A percentile compares a stretch with the other conserved stretches of the same genome.
Conservation (phyloP, 768 basidiomycete genomes). For the Pilatotrama ljubarskyi region DNA sequence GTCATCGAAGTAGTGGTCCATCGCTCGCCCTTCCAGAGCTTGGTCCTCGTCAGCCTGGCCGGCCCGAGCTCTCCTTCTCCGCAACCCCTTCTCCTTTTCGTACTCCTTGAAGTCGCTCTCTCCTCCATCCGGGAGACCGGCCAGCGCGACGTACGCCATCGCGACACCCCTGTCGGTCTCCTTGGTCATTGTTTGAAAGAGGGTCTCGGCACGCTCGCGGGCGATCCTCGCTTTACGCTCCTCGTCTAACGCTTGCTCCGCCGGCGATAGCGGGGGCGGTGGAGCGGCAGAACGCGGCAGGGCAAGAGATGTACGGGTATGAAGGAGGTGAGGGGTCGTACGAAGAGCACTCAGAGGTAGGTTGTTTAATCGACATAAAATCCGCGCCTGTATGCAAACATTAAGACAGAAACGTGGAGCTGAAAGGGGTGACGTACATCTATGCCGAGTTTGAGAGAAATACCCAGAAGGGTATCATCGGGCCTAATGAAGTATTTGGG, state of each 20-base stretch:
- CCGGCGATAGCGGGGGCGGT: conserved; percentile 28
- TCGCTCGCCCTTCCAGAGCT: conserved; percentile 49
- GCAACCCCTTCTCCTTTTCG: conserved; percentile 14
- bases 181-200: conserved; percentile 64
- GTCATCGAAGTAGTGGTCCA: conserved; percentile 65
- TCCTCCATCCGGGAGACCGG: conserved; percentile 39
- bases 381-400: conserved; percentile 44
- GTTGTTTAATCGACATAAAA: conserved; percentile 65
- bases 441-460: conserved; percentile 58
- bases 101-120: neutral
- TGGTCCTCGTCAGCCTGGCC: neutral
- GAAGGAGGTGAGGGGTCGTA: conserved; percentile 73
- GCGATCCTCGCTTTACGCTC: conserved; percentile 44
- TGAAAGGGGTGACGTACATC: conserved; percentile 48
- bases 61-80: conserved; percentile 1
- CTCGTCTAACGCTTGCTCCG: conserved; percentile 32
- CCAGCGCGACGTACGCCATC: conserved; percentile 68
- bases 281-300: conserved; percentile 46
- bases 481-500: conserved; percentile 54
- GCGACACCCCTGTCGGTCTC: conserved; percentile 69
- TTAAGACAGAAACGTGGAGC: neutral
- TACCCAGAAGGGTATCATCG: conserved; percentile 63
- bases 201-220: conserved; percentile 55
- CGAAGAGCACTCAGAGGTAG: conserved; percentile 63
- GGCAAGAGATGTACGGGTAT: conserved; percentile 59